phyloP scores from a whole-genome alignment of 192 early-diverging fungal species.

The Entophlyctis luteolus region DNA sequence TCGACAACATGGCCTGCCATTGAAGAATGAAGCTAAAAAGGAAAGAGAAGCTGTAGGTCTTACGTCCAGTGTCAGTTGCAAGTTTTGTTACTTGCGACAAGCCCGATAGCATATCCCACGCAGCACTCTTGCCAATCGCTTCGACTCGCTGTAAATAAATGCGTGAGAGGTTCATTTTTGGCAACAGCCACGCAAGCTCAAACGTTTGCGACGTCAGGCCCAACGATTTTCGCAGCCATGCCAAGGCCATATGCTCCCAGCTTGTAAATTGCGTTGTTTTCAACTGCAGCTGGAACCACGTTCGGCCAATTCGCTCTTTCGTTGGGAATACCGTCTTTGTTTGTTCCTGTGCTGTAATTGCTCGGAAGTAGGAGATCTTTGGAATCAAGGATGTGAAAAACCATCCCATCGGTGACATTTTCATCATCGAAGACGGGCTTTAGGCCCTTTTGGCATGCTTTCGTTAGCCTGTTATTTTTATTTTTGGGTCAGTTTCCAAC shows the following conservation, averaged over 20 bases:
- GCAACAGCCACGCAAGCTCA: too few species aligned
- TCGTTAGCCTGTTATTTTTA: too few species aligned
- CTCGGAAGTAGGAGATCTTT: too few species aligned
- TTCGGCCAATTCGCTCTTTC: too few species aligned
- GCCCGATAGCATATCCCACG: conserved; percentile 46
- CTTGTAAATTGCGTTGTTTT: conserved; percentile 30
- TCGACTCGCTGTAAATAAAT: conserved; percentile 38
- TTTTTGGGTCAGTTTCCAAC: too few species aligned
- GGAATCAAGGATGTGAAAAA: neutral
- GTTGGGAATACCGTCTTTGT: too few species aligned
- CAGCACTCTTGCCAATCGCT: conserved; percentile 28
- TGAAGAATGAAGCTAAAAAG: neutral
- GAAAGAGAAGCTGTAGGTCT: neutral
- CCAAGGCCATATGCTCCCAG: conserved; percentile 40
- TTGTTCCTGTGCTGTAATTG: too few species aligned
- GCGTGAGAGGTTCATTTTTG: neutral
- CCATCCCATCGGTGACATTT: neutral
- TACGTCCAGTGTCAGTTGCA: conserved; percentile 39
- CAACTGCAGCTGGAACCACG: neutral
- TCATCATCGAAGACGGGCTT: neutral
- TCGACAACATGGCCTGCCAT: conserved; percentile 46
- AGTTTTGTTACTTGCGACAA: conserved; percentile 47
- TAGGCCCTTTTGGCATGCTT: neutral
- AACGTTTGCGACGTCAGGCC: conserved; percentile 34
- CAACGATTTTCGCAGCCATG: conserved; percentile 32